Evolutionary conservation across 2,329 filamentous ascomycete species (phyloP).

Genomic region (Emmonsiellopsis sp.): DNA sequence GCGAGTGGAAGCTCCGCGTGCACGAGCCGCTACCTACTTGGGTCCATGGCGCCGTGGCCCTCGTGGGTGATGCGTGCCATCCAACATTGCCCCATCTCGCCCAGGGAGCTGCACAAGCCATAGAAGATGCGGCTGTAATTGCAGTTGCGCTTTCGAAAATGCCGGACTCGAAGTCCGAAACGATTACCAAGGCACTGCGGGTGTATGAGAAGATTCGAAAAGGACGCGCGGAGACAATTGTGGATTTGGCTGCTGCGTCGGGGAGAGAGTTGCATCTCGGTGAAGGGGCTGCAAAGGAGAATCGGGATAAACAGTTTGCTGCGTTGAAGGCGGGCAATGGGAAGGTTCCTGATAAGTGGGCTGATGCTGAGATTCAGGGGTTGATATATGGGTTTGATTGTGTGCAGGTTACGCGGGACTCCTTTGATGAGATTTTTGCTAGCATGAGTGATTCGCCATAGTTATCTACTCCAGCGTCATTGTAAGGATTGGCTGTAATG

Average conservation of each 20-base stretch:
- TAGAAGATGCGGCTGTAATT: slow-evolving; percentile 53
- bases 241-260: slow-evolving; percentile 47
- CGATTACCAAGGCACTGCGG: slow-evolving; percentile 44
- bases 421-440: slow-evolving; percentile 41
- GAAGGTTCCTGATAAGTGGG: slow-evolving; percentile 54
- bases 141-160: slow-evolving; percentile 41
- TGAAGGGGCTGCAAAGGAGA: slow-evolving; percentile 49
- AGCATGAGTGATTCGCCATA: slow-evolving; percentile 7
- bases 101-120: slow-evolving; percentile 56
- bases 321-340: slow-evolving; percentile 42
- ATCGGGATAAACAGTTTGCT: slow-evolving; percentile 48
- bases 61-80: slow-evolving; percentile 53
- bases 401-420: slow-evolving; percentile 43
- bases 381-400: slow-evolving; percentile 58
- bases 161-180: slow-evolving; percentile 36
- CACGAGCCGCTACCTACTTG: slow-evolving; percentile 55
- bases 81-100: slow-evolving; percentile 55
- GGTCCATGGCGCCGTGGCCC: slow-evolving; percentile 43
- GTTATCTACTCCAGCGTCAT: not conserved
- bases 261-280: slow-evolving; percentile 48
- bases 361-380: slow-evolving; percentile 58
- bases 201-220: slow-evolving; percentile 50
- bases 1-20: slow-evolving; percentile 57
- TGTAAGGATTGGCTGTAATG: not conserved
- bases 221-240: slow-evolving; percentile 46